Evolutionary conservation across 2,329 filamentous ascomycete species (phyloP).

Genomic region (Monosporascus cannonballus): DNA sequence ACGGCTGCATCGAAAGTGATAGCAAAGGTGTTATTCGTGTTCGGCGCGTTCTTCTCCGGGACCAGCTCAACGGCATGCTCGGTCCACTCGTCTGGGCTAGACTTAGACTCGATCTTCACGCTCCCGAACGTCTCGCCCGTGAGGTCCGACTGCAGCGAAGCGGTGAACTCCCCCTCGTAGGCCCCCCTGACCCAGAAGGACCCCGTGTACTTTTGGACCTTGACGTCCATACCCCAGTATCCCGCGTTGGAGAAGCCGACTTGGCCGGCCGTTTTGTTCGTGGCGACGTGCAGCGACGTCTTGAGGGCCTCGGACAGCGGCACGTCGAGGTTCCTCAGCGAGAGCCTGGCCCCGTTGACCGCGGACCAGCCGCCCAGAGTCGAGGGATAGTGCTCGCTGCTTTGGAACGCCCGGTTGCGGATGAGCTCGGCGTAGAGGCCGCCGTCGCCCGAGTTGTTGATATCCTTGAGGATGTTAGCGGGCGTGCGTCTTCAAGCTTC

Average conservation of each 20-base stretch:
- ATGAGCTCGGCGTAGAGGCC: conserved; percentile 69
- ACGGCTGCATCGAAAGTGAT: conserved; percentile 43
- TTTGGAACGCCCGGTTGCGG: conserved; percentile 65
- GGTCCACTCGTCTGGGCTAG: conserved; percentile 38
- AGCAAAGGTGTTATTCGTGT: conserved; percentile 49
- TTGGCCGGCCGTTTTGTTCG: conserved; percentile 24
- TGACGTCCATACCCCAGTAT: conserved; percentile 52
- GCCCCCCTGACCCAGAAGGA: conserved; percentile 48
- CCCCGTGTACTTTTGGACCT: conserved; percentile 39
- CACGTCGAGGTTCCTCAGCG: conserved; percentile 37
- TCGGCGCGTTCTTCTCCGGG: conserved; percentile 41
- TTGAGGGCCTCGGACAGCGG: conserved; percentile 48
- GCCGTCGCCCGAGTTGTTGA: conserved; percentile 65
- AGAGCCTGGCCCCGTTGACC: conserved; percentile 36
- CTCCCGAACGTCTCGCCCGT: conserved; percentile 39
- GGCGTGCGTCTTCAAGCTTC: too few species aligned
- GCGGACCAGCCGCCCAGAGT: conserved; percentile 40
- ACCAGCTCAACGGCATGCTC: conserved; percentile 43
- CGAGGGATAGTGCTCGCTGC: conserved; percentile 34
- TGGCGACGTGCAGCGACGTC: conserved; percentile 41
- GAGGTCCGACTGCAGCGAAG: conserved; percentile 38
- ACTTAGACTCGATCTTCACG: conserved; percentile 39
- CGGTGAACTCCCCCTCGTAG: conserved; percentile 41
- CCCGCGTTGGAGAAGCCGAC: conserved; percentile 48
- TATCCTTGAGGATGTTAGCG: conserved; percentile 36